Evolutionary conservation across 257 asterid species (phyloP).

Genomic region (Gynochthodes officinalis): DNA sequence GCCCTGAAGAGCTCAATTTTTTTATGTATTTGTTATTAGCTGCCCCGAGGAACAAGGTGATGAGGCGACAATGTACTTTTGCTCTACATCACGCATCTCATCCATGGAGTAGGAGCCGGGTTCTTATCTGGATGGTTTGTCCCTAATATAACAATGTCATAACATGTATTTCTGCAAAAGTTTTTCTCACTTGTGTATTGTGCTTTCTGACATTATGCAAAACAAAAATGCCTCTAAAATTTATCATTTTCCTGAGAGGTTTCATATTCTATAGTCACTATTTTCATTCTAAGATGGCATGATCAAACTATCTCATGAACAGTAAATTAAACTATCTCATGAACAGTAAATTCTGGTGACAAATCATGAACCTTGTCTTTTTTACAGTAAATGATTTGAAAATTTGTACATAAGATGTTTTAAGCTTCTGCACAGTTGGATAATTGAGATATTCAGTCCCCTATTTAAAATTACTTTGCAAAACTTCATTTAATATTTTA

Average conservation of each 20-base stretch:
- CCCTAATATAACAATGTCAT: slow-evolving; percentile 8
- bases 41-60: slow-evolving; percentile 55
- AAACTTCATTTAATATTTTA: no score
- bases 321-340: not conserved
- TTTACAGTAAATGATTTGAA: not conserved
- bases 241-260: not conserved
- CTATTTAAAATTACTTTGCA: no score
- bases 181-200: no score
- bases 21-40: slow-evolving; percentile 8
- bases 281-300: not conserved
- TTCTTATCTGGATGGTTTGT: slow-evolving; percentile 86
- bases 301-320: no score
- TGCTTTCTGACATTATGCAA: no score
- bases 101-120: slow-evolving; percentile 82
- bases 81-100: slow-evolving; percentile 88
- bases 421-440: no score
- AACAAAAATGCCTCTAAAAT: not conserved
- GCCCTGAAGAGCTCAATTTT: not conserved
- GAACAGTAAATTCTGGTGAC: not conserved
- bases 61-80: slow-evolving; percentile 85
- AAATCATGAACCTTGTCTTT: not conserved
- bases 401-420: not conserved
- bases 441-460: no score
- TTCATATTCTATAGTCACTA: not conserved
- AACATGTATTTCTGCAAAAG: not conserved